Base-by-base conservation (phyloP, 192 early-diverging fungal species). In the Rhizoclosmatium globosum region DNA sequence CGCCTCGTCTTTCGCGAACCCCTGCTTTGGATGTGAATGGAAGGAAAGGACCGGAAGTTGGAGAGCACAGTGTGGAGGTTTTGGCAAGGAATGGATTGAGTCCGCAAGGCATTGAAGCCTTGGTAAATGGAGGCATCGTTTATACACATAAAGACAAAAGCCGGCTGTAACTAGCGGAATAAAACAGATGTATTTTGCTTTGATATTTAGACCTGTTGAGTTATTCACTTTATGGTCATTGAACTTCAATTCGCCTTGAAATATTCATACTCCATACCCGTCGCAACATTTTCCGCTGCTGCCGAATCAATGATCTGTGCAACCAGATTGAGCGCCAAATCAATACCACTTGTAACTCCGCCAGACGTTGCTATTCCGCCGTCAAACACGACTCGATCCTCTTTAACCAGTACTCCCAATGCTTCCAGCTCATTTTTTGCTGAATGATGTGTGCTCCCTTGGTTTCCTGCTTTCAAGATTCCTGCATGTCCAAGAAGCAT, bases 1-100 rank as follows among this genome's bases (percentile, higher is more conserved):
- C 90, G 7, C 91, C 91, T 19, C 42, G 72, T 13, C 62, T 92
- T 21, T 85, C 83, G 11, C 71, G 89, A 39, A 91, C 90, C 0
- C 91, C 91, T 46, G 84, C 79, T 2, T 46, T 64, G 6, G 31
- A 13, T 3, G 4, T 3, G 2, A 56, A 42, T 42, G 64, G 43
- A 19, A 64, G 39, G 50, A 23, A 42, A 21, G 76, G 77, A 3
- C 74, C 67, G 59, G 78, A 80, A 39, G 74, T 81, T 62, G 90
- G 90, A 19, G 73, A 83, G n/a, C 83, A 91, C 72, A 82, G 82
- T 9, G 47, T 59, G 23, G 73, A 76, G 3, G 83, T 91, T 45
- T 77, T 77, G 48, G 43, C 4, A 44, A n/a, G 45, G 47, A 23
- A 41, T 65, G 74, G 74, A 23, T 45, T 75, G 17, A 21, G 23